A percentile compares a stretch with the other conserved stretches of the same genome.
Evolutionary conservation across 768 basidiomycete genomes (phyloP).

Genomic region (Hemileccinum rubropunctum): DNA sequence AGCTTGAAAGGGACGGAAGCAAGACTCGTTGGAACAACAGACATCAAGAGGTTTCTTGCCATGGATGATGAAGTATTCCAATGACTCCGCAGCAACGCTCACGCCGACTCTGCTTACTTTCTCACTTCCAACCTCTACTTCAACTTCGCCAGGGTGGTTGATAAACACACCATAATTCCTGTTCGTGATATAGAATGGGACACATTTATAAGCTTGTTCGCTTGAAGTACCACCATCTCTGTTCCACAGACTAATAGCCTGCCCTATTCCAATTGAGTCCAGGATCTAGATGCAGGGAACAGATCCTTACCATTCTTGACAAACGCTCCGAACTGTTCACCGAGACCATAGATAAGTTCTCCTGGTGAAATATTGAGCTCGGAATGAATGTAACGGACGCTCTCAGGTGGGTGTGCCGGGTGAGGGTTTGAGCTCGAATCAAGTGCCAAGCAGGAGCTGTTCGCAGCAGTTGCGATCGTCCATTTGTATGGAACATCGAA

Average conservation of each 20-base stretch:
- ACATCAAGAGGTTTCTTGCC: slow-evolving; percentile 62
- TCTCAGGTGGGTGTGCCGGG: slow-evolving; percentile 40
- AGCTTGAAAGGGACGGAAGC: background rate
- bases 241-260: slow-evolving; percentile 65
- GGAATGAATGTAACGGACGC: slow-evolving; percentile 47
- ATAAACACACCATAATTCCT: slow-evolving; percentile 74
- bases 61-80: slow-evolving; percentile 74
- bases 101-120: slow-evolving; percentile 63
- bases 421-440: slow-evolving; percentile 59
- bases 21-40: background rate
- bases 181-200: slow-evolving; percentile 70
- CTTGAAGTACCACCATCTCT: slow-evolving; percentile 73
- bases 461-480: slow-evolving; percentile 48
- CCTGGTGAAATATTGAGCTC: slow-evolving; percentile 67
- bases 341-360: slow-evolving; percentile 70
- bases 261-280: slow-evolving; percentile 36
- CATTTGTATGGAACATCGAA: slow-evolving; percentile 56
- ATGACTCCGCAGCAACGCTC: slow-evolving; percentile 56
- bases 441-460: slow-evolving; percentile 54
- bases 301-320: slow-evolving; percentile 65
- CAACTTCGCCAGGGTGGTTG: slow-evolving; percentile 73
- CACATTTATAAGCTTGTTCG: slow-evolving; percentile 65
- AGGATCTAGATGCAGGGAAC: slow-evolving; percentile 19
- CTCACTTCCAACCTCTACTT: slow-evolving; percentile 69
- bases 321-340: slow-evolving; percentile 73